Percentiles rank a stretch among this genome's conserved stretches.
Conservation (phyloP, 768 basidiomycete genomes). For the Leccinum boreale region DNA sequence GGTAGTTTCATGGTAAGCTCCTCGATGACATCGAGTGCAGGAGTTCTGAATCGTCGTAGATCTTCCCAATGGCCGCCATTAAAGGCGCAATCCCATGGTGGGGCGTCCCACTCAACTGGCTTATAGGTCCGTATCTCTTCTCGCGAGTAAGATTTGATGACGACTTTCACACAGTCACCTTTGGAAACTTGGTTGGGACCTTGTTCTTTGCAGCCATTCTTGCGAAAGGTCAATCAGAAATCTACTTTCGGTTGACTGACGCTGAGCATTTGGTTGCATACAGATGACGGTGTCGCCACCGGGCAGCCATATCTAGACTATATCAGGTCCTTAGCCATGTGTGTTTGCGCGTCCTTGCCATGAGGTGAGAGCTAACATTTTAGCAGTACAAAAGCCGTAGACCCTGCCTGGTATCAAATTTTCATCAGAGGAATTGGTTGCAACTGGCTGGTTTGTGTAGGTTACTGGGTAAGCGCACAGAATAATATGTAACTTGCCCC, state of each 20-base stretch:
- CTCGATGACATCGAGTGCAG: not conserved
- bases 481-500: not conserved
- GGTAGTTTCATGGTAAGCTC: constrained; percentile 68
- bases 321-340: constrained; percentile 57
- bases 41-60: constrained; percentile 32
- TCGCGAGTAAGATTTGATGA: not conserved
- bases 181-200: constrained; percentile 67
- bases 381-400: constrained; percentile 55
- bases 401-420: constrained; percentile 70
- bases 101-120: constrained; percentile 65
- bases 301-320: constrained; percentile 54
- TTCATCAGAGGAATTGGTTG: constrained; percentile 75
- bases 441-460: constrained; percentile 73
- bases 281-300: constrained; percentile 61
- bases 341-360: constrained; percentile 14
- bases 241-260: not conserved
- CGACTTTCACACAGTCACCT: constrained; percentile 45
- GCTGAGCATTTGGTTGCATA: constrained; percentile 1
- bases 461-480: constrained; percentile 59
- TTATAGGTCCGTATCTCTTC: constrained; percentile 46
- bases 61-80: constrained; percentile 67
- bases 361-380: constrained; percentile 2
- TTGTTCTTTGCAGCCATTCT: constrained; percentile 70
- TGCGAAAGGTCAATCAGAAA: constrained; percentile 50
- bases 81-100: constrained; percentile 67